Percentiles rank a stretch among this genome's conserved stretches.
phyloP scores from a whole-genome alignment of 2,329 filamentous ascomycete genomes.

The Colletotrichum sojae region DNA sequence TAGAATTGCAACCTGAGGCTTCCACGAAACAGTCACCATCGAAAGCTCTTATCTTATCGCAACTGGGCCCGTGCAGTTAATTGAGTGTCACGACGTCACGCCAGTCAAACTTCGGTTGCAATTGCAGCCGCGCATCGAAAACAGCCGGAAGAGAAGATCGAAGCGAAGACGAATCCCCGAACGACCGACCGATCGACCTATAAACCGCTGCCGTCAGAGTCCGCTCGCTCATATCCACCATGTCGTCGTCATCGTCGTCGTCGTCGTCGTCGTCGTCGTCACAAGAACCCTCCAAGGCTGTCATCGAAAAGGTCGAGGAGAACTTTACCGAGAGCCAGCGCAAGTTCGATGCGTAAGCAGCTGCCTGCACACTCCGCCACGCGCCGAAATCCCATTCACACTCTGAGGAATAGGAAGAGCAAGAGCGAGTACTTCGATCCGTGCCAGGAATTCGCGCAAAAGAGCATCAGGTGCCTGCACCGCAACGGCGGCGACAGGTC shows the following conservation, averaged over 20 bases:
- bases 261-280: slow-evolving; percentile 3
- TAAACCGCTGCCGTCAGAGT: too few species aligned
- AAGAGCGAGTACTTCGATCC: slow-evolving; percentile 95
- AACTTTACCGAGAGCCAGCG: slow-evolving; percentile 55
- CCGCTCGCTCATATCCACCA: not conserved
- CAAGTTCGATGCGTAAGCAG: slow-evolving; percentile 74
- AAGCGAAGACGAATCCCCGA: too few species aligned
- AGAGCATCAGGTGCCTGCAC: slow-evolving; percentile 89
- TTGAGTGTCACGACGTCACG: slow-evolving; percentile 5
- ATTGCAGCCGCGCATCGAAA: not conserved
- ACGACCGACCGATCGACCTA: not conserved
- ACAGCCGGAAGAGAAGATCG: not conserved
- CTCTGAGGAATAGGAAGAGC: slow-evolving; percentile 75
- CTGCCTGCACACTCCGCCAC: slow-evolving; percentile 2
- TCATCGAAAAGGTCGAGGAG: slow-evolving; percentile 25
- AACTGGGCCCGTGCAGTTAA: not conserved
- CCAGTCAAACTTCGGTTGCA: slow-evolving; percentile 12
- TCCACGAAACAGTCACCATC: not conserved
- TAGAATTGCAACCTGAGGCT: not conserved
- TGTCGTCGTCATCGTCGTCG: too few species aligned
- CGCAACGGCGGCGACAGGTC: slow-evolving; percentile 87
- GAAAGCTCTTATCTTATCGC: slow-evolving; percentile 34
- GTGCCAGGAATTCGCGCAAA: slow-evolving; percentile 90
- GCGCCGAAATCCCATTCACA: not conserved
- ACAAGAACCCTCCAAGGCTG: slow-evolving; percentile 12